These are phyloP conservation scores for Ganoderma resinaceum DNA, from an alignment of 1,284 basidiomycete genomes.

Conservation along the genomic window DNA sequence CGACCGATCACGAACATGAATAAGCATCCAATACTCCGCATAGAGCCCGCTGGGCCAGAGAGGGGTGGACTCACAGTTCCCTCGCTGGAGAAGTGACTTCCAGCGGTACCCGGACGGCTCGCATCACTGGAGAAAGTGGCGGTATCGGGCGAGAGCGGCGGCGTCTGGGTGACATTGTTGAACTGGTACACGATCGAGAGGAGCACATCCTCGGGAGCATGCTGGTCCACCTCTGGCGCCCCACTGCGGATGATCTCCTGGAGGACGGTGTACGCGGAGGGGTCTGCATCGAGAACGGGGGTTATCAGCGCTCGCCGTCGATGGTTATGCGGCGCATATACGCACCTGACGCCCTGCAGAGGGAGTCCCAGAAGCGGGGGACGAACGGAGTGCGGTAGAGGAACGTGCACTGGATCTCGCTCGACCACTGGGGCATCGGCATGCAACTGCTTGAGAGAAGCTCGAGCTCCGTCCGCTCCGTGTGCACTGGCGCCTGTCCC, in stretches of 20 bases:
- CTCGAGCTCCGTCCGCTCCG: slow-evolving; percentile 56
- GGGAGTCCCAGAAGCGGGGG: slow-evolving; percentile 65
- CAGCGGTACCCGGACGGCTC: slow-evolving; percentile 31
- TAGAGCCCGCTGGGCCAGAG: background rate
- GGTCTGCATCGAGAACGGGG: slow-evolving; percentile 49
- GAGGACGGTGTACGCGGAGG: slow-evolving; percentile 57
- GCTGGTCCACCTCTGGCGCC: slow-evolving; percentile 15
- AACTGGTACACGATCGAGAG: slow-evolving; percentile 39
- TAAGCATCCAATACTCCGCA: background rate
- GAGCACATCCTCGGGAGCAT: slow-evolving; percentile 31
- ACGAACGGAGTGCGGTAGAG: slow-evolving; percentile 68
- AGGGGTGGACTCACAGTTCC: slow-evolving; percentile 34
- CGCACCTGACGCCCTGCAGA: slow-evolving; percentile 60
- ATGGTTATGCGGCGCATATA: slow-evolving; percentile 19
- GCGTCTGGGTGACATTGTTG: slow-evolving; percentile 32
- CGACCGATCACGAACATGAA: background rate
- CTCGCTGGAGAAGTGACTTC: slow-evolving; percentile 34
- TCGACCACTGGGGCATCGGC: slow-evolving; percentile 41
- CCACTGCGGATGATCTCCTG: slow-evolving; percentile 56
- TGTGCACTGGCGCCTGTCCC: slow-evolving; percentile 52
- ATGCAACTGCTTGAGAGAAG: slow-evolving; percentile 36
- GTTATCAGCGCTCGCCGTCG: slow-evolving; percentile 1
- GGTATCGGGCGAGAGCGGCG: slow-evolving; percentile 36
- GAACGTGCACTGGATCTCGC: slow-evolving; percentile 43
- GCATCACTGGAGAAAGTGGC: slow-evolving; percentile 29